Base-by-base conservation (phyloP, 257 asterid genomes). In the Capsicum chinense region DNA sequence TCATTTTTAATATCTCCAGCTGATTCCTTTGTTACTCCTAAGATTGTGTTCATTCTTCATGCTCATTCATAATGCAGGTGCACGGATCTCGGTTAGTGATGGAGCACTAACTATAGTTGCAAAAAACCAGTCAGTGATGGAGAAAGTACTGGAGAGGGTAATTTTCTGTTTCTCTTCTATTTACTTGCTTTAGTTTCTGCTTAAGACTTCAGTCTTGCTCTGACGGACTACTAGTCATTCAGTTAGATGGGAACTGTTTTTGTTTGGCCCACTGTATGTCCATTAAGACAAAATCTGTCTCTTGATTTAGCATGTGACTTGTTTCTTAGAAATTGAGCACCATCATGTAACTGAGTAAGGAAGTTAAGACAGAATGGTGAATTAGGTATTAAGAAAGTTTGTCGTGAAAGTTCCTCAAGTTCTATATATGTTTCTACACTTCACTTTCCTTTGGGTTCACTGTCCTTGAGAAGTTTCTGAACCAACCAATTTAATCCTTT, bases 61-160 rank as follows among this genome's bases (percentile, higher is more conserved):
- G 82, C 90, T 81, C 85, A 69, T 83, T 81, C 64, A 70, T 87
- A 85, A 66, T 82, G 82, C 92, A 96, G 98, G 99, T 85, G 98
- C 93, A 74, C 90, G 90, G 93, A 92, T 97, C 71, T 92, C 97
- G 50, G 96, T 93, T 86, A 88, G 91, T 89, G 98, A 95, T 71
- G 97, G 98, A 67, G 90, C 87, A 57, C 89, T 97, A 84, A 93
- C 97, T 7, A 56, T 97, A 80, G 93, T 91, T 87, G 98, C 99
- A 83, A 97, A 93, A 90, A 97, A 93, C 86, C 95, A 92, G 83
- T 71, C 89, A 33, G 92, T 92, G 39, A 58, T 94, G 94, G 97
- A 97, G 85, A 97, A 90, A 91, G 87, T 92, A 90, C 89, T 88
- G 89, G 98, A 93, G 84, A 93, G 92, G 98, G 99, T 97, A 85